These are phyloP conservation scores for Umbelopsis sp. DNA, from an alignment of 371 early-diverging fungal species.

Conservation along the genomic window DNA sequence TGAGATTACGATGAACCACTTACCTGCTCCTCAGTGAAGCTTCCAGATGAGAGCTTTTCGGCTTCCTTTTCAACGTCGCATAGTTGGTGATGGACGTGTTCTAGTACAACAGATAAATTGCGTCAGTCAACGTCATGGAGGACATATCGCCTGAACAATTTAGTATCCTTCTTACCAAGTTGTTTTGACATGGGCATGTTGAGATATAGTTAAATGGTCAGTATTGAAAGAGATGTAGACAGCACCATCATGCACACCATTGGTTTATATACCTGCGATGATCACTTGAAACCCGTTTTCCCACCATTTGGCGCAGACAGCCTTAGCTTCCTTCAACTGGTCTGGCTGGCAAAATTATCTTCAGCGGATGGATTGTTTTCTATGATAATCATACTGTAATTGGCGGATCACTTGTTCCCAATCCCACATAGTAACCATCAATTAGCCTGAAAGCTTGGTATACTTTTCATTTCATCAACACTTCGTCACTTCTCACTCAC, in stretches of 20 bases:
- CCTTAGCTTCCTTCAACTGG: not conserved
- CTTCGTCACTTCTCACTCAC: no score
- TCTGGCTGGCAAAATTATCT: not conserved
- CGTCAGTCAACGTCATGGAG: not conserved
- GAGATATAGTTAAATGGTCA: not conserved
- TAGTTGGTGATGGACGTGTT: constrained; percentile 43
- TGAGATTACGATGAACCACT: not conserved
- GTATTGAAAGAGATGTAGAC: not conserved
- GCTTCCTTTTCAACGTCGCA: constrained; percentile 45
- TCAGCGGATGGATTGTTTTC: not conserved
- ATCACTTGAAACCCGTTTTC: not conserved
- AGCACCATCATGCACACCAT: no score
- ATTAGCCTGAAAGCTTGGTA: no score
- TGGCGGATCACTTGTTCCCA: no score
- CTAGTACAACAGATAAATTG: not conserved
- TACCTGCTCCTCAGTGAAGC: constrained; percentile 11
- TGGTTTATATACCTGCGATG: no score
- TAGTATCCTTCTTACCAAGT: not conserved
- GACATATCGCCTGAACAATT: not conserved
- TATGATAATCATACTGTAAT: not conserved
- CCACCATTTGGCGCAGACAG: not conserved
- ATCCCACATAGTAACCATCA: no score
- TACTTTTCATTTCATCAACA: no score
- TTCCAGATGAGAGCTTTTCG: constrained; percentile 27
- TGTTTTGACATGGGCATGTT: constrained; percentile 16